Evolutionary conservation across 2,329 filamentous ascomycete genomes (phyloP).

Genomic region (Phaeosphaeriaceae sp.): DNA sequence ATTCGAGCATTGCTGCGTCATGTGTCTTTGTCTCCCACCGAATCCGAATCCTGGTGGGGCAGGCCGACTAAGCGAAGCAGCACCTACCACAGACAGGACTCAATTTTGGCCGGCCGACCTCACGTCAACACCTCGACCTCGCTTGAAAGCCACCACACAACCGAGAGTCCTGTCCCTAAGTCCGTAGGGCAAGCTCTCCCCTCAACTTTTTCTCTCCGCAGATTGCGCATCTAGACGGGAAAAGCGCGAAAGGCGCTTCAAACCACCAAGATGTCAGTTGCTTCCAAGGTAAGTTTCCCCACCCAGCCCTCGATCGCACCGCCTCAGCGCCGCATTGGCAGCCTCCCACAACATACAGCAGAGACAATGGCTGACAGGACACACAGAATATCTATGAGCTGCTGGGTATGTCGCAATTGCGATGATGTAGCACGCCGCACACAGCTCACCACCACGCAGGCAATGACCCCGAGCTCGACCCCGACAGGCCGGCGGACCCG

Average conservation of each 20-base stretch:
- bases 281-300: conserved; percentile 51
- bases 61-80: conserved; percentile 37
- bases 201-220: conserved; percentile 38
- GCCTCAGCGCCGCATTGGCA: conserved; percentile 18
- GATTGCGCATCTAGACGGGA: conserved; percentile 53
- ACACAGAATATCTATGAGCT: conserved; percentile 94
- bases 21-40: conserved; percentile 16
- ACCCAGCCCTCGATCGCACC: conserved; percentile 13
- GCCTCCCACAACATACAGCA: conserved; percentile 5
- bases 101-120: conserved; percentile 34
- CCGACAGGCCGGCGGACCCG: conserved; percentile 77
- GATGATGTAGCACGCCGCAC: conserved; percentile 14
- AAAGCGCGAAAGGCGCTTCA: conserved; percentile 56
- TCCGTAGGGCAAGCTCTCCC: conserved; percentile 50
- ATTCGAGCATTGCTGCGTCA: conserved; percentile 8
- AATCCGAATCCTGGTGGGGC: conserved; percentile 11
- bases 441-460: conserved; percentile 55
- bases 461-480: conserved; percentile 74
- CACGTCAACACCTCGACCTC: conserved; percentile 35
- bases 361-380: conserved; percentile 46
- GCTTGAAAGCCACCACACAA: conserved; percentile 31
- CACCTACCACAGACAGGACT: conserved; percentile 22
- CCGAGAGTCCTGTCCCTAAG: conserved; percentile 51
- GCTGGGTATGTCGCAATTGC: conserved; percentile 74
- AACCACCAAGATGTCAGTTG: conserved; percentile 51